Conservation (phyloP, 495 filamentous ascomycete species). For the Neurospora sp. region DNA sequence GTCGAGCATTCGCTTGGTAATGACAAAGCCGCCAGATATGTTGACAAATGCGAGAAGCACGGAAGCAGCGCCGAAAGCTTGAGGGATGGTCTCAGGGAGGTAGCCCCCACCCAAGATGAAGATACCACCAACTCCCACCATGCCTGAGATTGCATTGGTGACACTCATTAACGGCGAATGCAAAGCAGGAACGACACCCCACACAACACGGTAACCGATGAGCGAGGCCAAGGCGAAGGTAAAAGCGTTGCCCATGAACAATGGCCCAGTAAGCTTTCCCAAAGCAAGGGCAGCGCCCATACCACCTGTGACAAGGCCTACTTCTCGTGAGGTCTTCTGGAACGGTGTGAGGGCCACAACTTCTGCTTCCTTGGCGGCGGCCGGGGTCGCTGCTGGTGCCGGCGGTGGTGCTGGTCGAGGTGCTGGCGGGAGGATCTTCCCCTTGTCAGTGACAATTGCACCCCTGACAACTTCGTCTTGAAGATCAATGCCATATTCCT, state of each 20-base stretch:
- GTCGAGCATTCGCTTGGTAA: constrained; percentile 83
- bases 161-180: constrained; percentile 80
- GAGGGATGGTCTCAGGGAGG: constrained; percentile 63
- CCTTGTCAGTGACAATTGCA: constrained; percentile 64
- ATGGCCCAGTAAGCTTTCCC: constrained; percentile 63
- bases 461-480: constrained; percentile 72
- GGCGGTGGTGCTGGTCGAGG: constrained; percentile 63
- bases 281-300: constrained; percentile 63
- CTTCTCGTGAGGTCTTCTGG: constrained; percentile 63
- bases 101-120: constrained; percentile 73
- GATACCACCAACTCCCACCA: constrained; percentile 74
- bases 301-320: constrained; percentile 54
- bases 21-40: constrained; percentile 70
- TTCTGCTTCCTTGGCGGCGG: constrained; percentile 43
- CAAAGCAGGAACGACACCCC: constrained; percentile 65
- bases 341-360: constrained; percentile 60
- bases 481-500: constrained; percentile 62
- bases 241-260: constrained; percentile 76
- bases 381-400: constrained; percentile 41
- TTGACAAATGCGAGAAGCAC: constrained; percentile 77
- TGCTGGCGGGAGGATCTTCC: constrained; percentile 59
- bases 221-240: constrained; percentile 69
- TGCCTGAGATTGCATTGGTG: constrained; percentile 77
- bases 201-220: constrained; percentile 72
- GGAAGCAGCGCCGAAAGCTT: constrained; percentile 62